Conservation (phyloP, 2,329 filamentous ascomycete species). For the Chaetomium globosum region DNA sequence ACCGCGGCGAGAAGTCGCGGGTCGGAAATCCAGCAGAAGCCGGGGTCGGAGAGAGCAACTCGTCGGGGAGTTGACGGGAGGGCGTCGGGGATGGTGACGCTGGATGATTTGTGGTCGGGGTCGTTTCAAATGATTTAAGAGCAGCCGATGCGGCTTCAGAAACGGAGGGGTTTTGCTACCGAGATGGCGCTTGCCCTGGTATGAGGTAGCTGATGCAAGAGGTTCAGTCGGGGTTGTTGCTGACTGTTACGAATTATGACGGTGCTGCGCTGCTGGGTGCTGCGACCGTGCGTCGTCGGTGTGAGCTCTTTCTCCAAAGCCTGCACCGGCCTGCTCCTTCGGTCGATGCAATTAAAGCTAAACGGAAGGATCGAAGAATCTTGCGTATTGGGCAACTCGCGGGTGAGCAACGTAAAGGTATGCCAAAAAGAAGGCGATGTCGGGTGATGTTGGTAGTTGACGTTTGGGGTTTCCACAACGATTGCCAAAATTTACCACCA, state of each 20-base stretch:
- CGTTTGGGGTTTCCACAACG: conserved; percentile 24
- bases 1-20: conserved; percentile 35
- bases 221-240: conserved; percentile 2
- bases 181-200: neutral
- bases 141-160: neutral
- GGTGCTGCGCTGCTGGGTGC: neutral
- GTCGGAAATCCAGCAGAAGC: conserved; percentile 26
- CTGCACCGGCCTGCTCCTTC: conserved; percentile 3
- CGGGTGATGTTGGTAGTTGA: conserved; percentile 20
- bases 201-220: neutral
- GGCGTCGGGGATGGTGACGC: conserved; percentile 22
- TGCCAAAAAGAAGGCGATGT: conserved; percentile 31
- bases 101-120: neutral
- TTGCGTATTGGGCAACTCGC: conserved; percentile 13
- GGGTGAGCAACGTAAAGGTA: conserved; percentile 21
- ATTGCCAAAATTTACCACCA: conserved; percentile 24
- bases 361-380: conserved; percentile 18
- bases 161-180: neutral
- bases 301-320: neutral
- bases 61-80: conserved; percentile 17
- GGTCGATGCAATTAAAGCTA: neutral
- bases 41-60: conserved; percentile 19
- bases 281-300: conserved; percentile 10
- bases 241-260: conserved; percentile 7
- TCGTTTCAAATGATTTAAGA: neutral